Evolutionary conservation across 352 stramenopile genomes (phyloP).

Genomic region (Phytophthora fragariaefolia): DNA sequence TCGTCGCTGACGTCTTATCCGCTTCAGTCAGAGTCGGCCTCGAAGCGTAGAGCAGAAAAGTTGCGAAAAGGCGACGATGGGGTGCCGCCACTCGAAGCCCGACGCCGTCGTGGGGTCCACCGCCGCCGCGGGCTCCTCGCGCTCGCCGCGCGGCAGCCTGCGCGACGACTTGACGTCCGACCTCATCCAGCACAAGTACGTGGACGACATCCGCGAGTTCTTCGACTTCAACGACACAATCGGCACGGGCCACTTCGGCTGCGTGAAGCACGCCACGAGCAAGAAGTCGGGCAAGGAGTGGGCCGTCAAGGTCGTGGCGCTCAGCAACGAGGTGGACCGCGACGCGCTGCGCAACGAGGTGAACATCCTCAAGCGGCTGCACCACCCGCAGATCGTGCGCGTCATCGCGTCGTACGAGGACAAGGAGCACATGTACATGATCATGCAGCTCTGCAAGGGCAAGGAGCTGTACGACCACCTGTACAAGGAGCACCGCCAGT

Average conservation of each 20-base stretch:
- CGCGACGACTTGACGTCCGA: slow-evolving; percentile 78
- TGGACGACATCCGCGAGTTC: slow-evolving; percentile 67
- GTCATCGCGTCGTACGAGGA: slow-evolving; percentile 84
- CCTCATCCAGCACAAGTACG: slow-evolving; percentile 79
- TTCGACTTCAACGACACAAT: slow-evolving; percentile 75
- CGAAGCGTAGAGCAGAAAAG: background rate
- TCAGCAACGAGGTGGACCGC: slow-evolving; percentile 78
- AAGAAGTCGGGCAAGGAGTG: slow-evolving; percentile 73
- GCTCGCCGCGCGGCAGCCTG: slow-evolving; percentile 37
- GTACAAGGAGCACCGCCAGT: slow-evolving; percentile 67
- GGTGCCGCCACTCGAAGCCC: slow-evolving; percentile 64
- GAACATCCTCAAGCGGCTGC: slow-evolving; percentile 76
- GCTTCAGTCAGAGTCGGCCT: background rate
- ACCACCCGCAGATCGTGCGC: slow-evolving; percentile 84
- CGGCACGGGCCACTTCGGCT: slow-evolving; percentile 75
- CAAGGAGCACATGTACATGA: slow-evolving; percentile 85
- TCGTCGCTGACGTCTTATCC: background rate
- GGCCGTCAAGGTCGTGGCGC: slow-evolving; percentile 78
- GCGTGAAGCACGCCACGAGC: slow-evolving; percentile 68
- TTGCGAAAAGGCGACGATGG: slow-evolving; percentile 44
- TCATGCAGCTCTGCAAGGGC: slow-evolving; percentile 87
- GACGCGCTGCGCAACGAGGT: slow-evolving; percentile 81
- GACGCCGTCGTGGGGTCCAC: slow-evolving; percentile 53
- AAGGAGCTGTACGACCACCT: slow-evolving; percentile 83
- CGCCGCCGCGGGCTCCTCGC: slow-evolving; percentile 12